A percentile compares a stretch with the other conserved stretches of the same genome.
Evolutionary conservation across 2,329 filamentous ascomycete genomes (phyloP).

Genomic region (Lithohypha guttulata): DNA sequence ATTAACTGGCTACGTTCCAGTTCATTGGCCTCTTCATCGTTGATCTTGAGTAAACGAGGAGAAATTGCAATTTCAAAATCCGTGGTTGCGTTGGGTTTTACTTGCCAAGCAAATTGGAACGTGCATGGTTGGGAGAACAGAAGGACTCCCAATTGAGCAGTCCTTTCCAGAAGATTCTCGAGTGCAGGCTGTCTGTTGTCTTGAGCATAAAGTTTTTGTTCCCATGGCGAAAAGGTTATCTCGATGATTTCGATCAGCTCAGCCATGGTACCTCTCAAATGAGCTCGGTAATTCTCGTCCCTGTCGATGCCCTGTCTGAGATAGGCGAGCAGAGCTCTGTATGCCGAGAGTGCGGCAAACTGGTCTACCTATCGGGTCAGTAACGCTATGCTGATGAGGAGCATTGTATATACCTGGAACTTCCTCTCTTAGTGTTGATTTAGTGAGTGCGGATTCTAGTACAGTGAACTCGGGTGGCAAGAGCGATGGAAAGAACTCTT

Average conservation of each 20-base stretch:
- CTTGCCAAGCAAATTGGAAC: slow-evolving; percentile 1
- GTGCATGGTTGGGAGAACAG: slow-evolving; percentile 1
- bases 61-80: neutral
- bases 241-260: neutral
- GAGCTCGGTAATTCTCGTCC: neutral
- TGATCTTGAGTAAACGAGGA: neutral
- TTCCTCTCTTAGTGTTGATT: no score
- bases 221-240: neutral
- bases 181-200: slow-evolving; percentile 1
- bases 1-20: neutral
- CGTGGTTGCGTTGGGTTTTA: neutral
- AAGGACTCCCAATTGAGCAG: neutral
- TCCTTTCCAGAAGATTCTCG: neutral
- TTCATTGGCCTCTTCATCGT: neutral
- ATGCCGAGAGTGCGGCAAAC: neutral
- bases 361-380: slow-evolving; percentile 1
- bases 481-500: neutral
- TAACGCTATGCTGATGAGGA: neutral
- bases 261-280: neutral
- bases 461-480: neutral
- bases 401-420: no score
- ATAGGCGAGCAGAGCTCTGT: neutral
- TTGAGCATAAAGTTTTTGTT: neutral
- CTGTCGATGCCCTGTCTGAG: neutral
- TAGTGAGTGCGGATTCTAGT: slow-evolving; percentile 1